Evolutionary conservation across 2,329 filamentous ascomycete species (phyloP).

Genomic region (Ophiocordyceps robertsii): DNA sequence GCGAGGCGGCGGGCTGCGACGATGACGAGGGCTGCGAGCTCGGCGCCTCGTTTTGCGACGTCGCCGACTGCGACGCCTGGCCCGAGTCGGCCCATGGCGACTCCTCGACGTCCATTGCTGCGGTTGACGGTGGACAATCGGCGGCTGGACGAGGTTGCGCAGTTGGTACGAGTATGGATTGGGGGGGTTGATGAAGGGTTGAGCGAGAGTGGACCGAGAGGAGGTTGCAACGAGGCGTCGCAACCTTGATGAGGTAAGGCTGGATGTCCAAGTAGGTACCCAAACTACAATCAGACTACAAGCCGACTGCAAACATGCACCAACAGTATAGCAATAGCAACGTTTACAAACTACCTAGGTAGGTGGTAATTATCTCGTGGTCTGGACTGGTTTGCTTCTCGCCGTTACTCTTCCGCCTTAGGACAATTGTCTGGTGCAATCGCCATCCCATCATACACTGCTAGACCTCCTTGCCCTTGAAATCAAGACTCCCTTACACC

Average conservation of each 20-base stretch:
- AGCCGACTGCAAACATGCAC: background rate
- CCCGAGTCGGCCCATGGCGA: slow-evolving; percentile 39
- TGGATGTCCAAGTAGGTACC: too few species aligned
- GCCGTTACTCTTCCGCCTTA: too few species aligned
- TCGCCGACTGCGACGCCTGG: slow-evolving; percentile 13
- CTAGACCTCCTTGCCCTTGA: too few species aligned
- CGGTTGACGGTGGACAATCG: background rate
- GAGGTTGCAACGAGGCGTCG: background rate
- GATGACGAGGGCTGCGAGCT: slow-evolving; percentile 13
- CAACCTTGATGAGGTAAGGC: background rate
- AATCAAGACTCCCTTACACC: too few species aligned
- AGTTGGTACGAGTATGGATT: too few species aligned
- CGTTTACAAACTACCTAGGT: background rate
- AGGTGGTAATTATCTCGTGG: too few species aligned
- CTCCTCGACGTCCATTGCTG: slow-evolving; percentile 35
- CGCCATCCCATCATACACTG: too few species aligned
- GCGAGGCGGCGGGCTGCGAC: slow-evolving; percentile 16
- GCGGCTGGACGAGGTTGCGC: background rate
- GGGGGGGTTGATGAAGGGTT: too few species aligned
- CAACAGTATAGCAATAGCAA: background rate
- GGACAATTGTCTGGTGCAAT: too few species aligned
- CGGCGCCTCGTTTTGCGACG: slow-evolving; percentile 18
- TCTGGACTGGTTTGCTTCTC: too few species aligned
- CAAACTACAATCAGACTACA: background rate
- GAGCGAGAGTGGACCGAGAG: too few species aligned